Percentiles rank a stretch among this genome's conserved stretches.
These are phyloP conservation scores for Graphiopsis chlorocephala DNA, from an alignment of 2,329 filamentous ascomycete species.

Conservation along the genomic window DNA sequence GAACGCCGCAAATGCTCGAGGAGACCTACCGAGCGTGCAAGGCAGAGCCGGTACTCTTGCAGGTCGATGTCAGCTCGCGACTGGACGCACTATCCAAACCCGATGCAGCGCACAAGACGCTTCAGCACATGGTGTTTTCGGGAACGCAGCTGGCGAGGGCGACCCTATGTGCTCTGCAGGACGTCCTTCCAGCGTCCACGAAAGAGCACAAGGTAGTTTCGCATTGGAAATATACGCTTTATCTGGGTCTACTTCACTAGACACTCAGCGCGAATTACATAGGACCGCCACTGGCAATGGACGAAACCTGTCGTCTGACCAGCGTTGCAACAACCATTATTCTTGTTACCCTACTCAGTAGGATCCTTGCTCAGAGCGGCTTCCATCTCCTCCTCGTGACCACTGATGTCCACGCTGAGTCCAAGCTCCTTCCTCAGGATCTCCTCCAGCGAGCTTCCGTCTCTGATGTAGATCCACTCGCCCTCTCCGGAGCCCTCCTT, in stretches of 20 bases:
- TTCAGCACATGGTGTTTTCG: neutral
- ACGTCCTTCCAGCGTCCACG: neutral
- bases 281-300: neutral
- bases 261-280: neutral
- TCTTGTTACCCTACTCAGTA: slow-evolving; percentile 21
- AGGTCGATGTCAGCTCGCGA: neutral
- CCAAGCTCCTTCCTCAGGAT: slow-evolving; percentile 74
- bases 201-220: neutral
- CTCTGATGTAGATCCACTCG: slow-evolving; percentile 84
- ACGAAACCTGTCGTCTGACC: neutral
- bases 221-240: neutral
- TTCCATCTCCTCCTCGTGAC: slow-evolving; percentile 26
- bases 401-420: slow-evolving; percentile 52
- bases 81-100: neutral
- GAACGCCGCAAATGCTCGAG: neutral
- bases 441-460: slow-evolving; percentile 71
- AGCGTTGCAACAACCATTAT: neutral
- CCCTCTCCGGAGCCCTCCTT: slow-evolving; percentile 74
- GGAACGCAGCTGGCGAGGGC: neutral
- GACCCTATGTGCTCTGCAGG: neutral
- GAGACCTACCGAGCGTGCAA: neutral
- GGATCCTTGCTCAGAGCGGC: slow-evolving; percentile 26
- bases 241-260: neutral
- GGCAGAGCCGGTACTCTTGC: neutral
- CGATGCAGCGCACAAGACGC: neutral